Base-by-base conservation (phyloP, 306 rosid species). In the Datisca glomerata region DNA sequence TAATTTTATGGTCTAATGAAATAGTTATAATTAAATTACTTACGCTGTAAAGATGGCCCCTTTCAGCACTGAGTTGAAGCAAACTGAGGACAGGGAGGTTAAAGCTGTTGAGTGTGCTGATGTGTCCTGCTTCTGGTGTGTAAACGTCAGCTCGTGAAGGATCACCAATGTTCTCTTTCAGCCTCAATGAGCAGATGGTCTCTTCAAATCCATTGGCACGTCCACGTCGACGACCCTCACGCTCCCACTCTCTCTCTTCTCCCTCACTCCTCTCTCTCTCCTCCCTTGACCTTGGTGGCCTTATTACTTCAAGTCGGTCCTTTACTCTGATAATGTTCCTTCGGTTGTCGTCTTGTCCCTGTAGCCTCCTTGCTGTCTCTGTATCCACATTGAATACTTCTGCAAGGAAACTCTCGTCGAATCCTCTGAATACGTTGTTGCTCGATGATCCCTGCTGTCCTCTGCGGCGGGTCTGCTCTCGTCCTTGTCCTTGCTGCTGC, bases 371-470 rank as follows among this genome's bases (percentile, higher is more conserved):
- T 0, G 69, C 69, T 0, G 41, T 51, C 22, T 80, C 70, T 0
- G 13, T 16, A 12, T 69, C 45, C 2, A 57, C 47, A 20, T 64
- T 43, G 23, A 80, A 48, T 0, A 69, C 56, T 2, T 74, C 64
- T 2, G 84, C 64, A 2, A 77, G 18, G 11, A 59, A 55, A 9
- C 35, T 25, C 0, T 53, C 16, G 31, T 32, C 11, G 49, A 80
- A 62, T 5, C 85, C 93, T 7, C 56, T 23, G 22, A 64, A 49
- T 12, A 80, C 54, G 49, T 80, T 85, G 51, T 57, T 17, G 4
- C n/a, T 12, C 1, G 9, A 4, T 11, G 39, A 34, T 12, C 37
- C 71, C 17, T 51, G 40, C 2, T 27, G 44, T 8, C 22, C 14
- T 15, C 41, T 20, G 3, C 11, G 7, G 3, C 45, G 49, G 16